Evolutionary conservation across 352 stramenopile species (phyloP), one percentile per base, ranked within the genome.

Genomic region (Phytophthora chlamydospora): DNA sequence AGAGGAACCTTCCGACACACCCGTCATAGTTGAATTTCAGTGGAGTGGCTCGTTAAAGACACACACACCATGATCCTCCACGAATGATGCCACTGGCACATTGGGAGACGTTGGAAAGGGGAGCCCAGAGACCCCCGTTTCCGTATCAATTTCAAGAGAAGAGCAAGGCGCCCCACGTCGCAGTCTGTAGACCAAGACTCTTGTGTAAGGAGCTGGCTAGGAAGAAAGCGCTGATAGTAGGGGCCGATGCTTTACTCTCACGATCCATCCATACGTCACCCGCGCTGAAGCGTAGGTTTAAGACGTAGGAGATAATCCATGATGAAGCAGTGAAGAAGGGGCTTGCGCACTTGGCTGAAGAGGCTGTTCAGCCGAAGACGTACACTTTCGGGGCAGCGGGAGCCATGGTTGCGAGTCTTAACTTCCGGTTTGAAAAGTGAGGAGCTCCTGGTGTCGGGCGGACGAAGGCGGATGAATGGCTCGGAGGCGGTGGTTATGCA

Each of bases 341-440:
- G 36, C 2, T 21, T 29, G 17, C 32, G 43, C 42, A 38, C 49
- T 19, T 58, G 36, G 24, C 24, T 29, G 24, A 29, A 29, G 27
- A 21, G 10, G n/a, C 13, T 19, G 47, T 62, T 56, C 29, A 63
- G 46, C 58, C 42, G 34, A 46, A 40, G 58, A 88, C 83, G 78
- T 93, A 93, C 84, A 93, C 80, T 89, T 93, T 92, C 33, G 81
- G 79, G 62, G 78, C 70, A 78, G 73, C 67, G 59, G 82, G 78
- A 78, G 85, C 80, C 85, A 93, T 93, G 75, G 63, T 80, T 77
- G 64, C 72, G 74, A 81, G 66, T 75, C 42, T 62, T 66, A 89
- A 91, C 80, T 89, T 91, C 81, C 82, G 78, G 85, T 93, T 93
- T 93, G 85, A 93, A 93, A 91, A 91, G 82, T 91, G 82, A 72